Evolutionary conservation across 208 protist genomes (phyloP), one percentile per base, ranked within the genome.

Genomic region (Leishmania tropica): DNA sequence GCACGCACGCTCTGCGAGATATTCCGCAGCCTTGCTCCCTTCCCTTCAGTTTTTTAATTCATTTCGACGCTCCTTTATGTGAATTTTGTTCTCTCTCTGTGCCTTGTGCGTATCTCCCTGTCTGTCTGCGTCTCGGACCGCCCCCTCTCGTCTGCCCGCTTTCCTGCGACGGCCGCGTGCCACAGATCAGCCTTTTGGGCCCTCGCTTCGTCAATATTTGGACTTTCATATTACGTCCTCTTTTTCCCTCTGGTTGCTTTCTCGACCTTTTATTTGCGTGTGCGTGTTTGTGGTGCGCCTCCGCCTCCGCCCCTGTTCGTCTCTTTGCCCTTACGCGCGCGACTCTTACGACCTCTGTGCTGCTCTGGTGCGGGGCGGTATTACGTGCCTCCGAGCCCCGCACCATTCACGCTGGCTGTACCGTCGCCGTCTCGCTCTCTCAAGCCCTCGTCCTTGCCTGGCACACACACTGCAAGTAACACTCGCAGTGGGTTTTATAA

Each of bases 21-120:
- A 51, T 42, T 58, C 75, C 62, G 28, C 76, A 58, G 24, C 77
- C 28, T 85, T 68, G 73, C 24, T 80, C 42, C 48, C 80, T 80
- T 85, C 51, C 24, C 72, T 81, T 28, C 35, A 64, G 28, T 31
- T 35, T 64, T 64, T 5, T 64, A 31, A 64, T 35, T 3, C 19
- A 35, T 64, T 28, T 21, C 17, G 15, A 10, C 17, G 51, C 5
- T 54, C 51, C 15, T 54, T 13, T 54, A 21, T 54, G 51, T 21
- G 51, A 54, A 54, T 21, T 54, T 0, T 17, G 7, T 3, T 31
- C 28, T 64, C 28, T 31, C 58, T 62, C 24, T 24, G 56, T 62
- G 1, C 24, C 56, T 62, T 62, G 2, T n/a, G 24, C 24, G 24
- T 11, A 4, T 62, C 24, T 15, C 58, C 10, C 58, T 31, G 58